phyloP scores from a whole-genome alignment of 78 protist genomes.

The Thecamonas trahens region DNA sequence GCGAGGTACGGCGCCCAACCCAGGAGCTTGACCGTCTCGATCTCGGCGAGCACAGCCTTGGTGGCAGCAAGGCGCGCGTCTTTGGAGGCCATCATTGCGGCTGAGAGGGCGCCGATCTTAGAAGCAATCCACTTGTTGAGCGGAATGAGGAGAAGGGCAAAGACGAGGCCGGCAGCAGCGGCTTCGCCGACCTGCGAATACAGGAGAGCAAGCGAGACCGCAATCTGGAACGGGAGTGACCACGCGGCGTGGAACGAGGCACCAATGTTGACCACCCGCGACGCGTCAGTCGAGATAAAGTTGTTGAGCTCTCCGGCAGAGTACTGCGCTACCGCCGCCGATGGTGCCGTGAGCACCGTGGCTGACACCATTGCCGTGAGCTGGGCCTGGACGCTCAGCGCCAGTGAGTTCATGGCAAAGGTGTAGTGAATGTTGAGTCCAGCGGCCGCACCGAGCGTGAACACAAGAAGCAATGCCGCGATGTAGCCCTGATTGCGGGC shows the following conservation, averaged over 20 bases:
- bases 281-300: slow-evolving; percentile 17
- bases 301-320: neutral
- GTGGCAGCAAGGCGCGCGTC: slow-evolving; percentile 16
- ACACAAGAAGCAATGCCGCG: no score
- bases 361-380: neutral
- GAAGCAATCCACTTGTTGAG: neutral
- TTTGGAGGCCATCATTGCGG: slow-evolving; percentile 6
- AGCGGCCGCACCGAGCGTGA: neutral
- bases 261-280: slow-evolving; percentile 13
- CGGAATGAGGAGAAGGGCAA: slow-evolving; percentile 17
- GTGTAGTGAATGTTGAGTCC: neutral
- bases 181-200: slow-evolving; percentile 10
- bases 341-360: neutral
- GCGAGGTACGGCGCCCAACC: no score
- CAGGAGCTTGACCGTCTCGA: neutral
- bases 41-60: neutral
- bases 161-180: slow-evolving; percentile 9
- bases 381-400: neutral
- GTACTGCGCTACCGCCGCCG: neutral
- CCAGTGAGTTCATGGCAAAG: neutral
- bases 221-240: slow-evolving; percentile 21
- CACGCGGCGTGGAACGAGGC: slow-evolving; percentile 2
- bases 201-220: slow-evolving; percentile 6
- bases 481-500: no score
- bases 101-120: slow-evolving; percentile 1